phyloP scores from a whole-genome alignment of 2,329 filamentous ascomycete species.

The Fusarium xylarioides region DNA sequence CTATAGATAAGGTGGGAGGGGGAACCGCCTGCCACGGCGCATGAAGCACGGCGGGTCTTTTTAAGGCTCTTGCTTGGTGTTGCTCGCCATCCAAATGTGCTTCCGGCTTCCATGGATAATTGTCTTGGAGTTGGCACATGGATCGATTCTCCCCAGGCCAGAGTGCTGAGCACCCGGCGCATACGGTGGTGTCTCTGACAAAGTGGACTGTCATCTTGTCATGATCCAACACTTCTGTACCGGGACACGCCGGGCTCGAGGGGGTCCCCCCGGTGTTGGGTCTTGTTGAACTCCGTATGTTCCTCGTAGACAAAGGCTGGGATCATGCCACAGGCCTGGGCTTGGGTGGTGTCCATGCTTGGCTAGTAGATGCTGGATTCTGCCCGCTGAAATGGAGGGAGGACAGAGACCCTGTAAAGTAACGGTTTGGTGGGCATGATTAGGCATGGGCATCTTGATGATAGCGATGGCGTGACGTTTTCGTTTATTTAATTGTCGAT shows the following conservation, averaged over 20 bases:
- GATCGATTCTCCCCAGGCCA: constrained; percentile 24
- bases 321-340: constrained; percentile 42
- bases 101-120: not conserved
- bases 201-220: constrained; percentile 44
- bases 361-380: constrained; percentile 1
- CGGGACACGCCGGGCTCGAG: constrained; percentile 41
- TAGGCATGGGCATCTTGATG: not conserved
- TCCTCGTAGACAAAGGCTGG: constrained; percentile 25
- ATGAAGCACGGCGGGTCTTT: constrained; percentile 41
- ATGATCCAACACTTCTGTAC: constrained; percentile 35
- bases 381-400: constrained; percentile 16
- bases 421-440: constrained; percentile 1
- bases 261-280: constrained; percentile 11
- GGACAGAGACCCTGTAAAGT: constrained; percentile 15
- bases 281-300: constrained; percentile 24
- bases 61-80: constrained; percentile 28
- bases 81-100: not conserved
- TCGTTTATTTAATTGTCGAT: constrained; percentile 7
- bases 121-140: constrained; percentile 11
- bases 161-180: constrained; percentile 13
- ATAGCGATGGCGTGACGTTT: constrained; percentile 25
- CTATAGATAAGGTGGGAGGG: constrained; percentile 14
- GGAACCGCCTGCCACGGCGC: constrained; percentile 27
- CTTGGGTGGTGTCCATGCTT: constrained; percentile 22
- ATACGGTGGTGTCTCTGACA: constrained; percentile 25